phyloP scores from a whole-genome alignment of 108 stramenopile genomes.

The Schizochytrium sp. region DNA sequence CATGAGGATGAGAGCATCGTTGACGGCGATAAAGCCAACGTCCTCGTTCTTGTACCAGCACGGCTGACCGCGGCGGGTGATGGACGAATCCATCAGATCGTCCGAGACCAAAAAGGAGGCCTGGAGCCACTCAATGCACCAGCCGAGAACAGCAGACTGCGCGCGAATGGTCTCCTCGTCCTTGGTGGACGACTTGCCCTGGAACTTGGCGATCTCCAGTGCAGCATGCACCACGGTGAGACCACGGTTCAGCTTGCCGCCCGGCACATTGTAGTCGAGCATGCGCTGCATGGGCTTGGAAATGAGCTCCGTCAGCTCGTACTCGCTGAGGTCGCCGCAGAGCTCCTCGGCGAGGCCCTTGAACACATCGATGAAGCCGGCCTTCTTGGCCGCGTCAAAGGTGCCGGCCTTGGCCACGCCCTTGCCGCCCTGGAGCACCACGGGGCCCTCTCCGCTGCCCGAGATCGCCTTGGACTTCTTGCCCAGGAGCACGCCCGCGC shows the following conservation, averaged over 20 bases:
- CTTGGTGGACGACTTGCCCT: conserved; percentile 37
- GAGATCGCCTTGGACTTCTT: not conserved
- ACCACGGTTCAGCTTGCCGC: conserved; percentile 88
- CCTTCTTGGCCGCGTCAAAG: not conserved
- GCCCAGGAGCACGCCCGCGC: not conserved
- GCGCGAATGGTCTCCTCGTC: conserved; percentile 37
- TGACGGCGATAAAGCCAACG: conserved; percentile 85
- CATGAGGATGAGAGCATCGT: conserved; percentile 86
- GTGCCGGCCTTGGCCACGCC: not conserved
- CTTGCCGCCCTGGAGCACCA: not conserved
- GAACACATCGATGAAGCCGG: conserved; percentile 36
- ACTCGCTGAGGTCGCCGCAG: conserved; percentile 22
- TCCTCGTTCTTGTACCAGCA: conserved; percentile 79
- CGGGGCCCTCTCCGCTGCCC: not conserved
- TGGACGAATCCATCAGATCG: conserved; percentile 95
- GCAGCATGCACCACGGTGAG: conserved; percentile 61
- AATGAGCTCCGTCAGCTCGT: conserved; percentile 58
- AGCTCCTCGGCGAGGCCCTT: conserved; percentile 40
- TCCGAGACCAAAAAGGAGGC: conserved; percentile 97
- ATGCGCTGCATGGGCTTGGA: conserved; percentile 57
- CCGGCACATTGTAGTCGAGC: conserved; percentile 81
- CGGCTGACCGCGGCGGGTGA: conserved; percentile 89
- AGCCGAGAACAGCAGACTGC: conserved; percentile 69
- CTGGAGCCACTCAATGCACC: conserved; percentile 89
- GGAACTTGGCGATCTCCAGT: conserved; percentile 29